Evolutionary conservation across 2,329 filamentous ascomycete species (phyloP).

Genomic region (Hypoxylon rubiginosum): DNA sequence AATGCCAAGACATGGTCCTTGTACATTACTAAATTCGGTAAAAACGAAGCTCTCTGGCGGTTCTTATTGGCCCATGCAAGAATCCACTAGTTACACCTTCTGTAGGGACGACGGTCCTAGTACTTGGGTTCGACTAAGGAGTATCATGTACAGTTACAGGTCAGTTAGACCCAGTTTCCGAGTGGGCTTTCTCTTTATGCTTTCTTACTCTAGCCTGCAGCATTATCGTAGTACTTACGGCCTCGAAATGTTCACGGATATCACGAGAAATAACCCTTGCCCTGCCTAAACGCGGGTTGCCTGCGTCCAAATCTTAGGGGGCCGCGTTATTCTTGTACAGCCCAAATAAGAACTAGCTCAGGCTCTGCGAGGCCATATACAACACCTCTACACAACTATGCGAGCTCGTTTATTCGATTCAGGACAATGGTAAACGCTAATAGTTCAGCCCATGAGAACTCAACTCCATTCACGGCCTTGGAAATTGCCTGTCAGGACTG

Average conservation of each 20-base stretch:
- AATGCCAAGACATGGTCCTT: background rate
- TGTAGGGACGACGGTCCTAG: background rate
- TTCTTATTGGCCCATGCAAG: background rate
- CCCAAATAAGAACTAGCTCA: background rate
- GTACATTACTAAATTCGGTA: background rate
- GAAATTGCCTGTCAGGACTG: slow-evolving; percentile 4
- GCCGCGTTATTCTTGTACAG: background rate
- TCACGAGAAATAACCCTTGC: slow-evolving; percentile 3
- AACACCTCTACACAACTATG: slow-evolving; percentile 1
- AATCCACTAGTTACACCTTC: background rate
- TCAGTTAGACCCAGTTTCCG: background rate
- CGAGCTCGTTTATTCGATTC: background rate
- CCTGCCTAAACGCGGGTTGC: background rate
- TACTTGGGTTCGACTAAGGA: background rate
- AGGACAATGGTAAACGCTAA: background rate
- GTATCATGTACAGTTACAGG: background rate
- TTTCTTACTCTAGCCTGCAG: background rate
- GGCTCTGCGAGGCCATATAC: slow-evolving; percentile 6
- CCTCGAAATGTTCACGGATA: slow-evolving; percentile 4
- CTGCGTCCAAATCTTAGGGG: background rate
- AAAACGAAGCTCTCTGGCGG: background rate
- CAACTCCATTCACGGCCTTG: background rate
- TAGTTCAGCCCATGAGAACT: background rate
- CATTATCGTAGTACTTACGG: background rate
- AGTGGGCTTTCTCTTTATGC: background rate